Evolutionary conservation across 2,329 filamentous ascomycete genomes (phyloP), one percentile per base, ranked within the genome.

Genomic region (Colletotrichum orchidophilum): DNA sequence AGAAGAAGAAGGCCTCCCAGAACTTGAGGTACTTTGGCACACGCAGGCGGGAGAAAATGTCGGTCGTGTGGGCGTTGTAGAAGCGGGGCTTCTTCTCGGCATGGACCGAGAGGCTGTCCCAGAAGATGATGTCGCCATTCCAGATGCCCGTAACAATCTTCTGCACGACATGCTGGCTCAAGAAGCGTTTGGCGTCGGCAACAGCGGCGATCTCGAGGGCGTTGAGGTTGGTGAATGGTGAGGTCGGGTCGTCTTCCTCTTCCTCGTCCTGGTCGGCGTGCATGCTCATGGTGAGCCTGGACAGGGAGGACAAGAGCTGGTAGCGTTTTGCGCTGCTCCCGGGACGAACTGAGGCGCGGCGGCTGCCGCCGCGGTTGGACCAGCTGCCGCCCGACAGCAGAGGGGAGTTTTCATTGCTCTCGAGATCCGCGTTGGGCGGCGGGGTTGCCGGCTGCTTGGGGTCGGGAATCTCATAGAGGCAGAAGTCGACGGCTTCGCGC

Each of bases 101-200:
- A 76, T 92, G 85, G 9, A 94, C 87, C 9, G 89, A 92, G n/a
- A 97, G 83, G 6, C 86, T 89, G 71, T 95, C 92, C 94, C 94
- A 97, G 79, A 97, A 96, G 46, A 95, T 89, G 71, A 97, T 94
- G 74, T 95, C 92, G 55, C 94, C 94, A 73, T 91, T 90, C 94
- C 94, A 97, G 64, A 97, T 93, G 59, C 93, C 93, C 55, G 93
- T 92, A 73, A 97, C 90, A 74, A 97, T 93, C 76, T 92, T 93
- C 78, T 97, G 94, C 12, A 97, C 92, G 3, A 93, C 89, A 71
- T 88, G 87, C 79, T 97, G 94, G 77, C 92, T 92, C 42, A 97
- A 87, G 75, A 97, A 97, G 55, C 93, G 93, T 82, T 97, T 97
- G 33, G 94, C 93, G 70, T 93, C 88, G 13, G 92, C 92, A 24